These are phyloP conservation scores for Fusarium drepaniforme DNA, from an alignment of 2,329 filamentous ascomycete genomes.

Conservation along the genomic window DNA sequence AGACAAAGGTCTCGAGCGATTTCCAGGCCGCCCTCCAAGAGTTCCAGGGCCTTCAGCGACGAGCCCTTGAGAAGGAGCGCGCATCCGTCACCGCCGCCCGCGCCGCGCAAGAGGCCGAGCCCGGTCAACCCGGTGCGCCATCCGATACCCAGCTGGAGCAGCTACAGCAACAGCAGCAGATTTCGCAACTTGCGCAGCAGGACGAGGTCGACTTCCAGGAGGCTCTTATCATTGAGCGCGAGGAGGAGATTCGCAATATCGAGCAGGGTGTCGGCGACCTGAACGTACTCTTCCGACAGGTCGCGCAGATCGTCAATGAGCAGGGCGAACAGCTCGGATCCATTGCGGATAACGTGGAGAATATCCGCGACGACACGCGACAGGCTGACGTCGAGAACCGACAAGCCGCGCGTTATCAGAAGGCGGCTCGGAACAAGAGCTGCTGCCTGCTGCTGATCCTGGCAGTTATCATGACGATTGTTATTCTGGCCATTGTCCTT, in stretches of 20 bases:
- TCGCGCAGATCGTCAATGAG: slow-evolving; percentile 96
- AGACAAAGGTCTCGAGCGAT: slow-evolving; percentile 93
- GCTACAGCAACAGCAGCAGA: slow-evolving; percentile 74
- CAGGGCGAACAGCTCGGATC: slow-evolving; percentile 91
- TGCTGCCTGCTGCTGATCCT: slow-evolving; percentile 93
- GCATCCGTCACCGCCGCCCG: slow-evolving; percentile 87
- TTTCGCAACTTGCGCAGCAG: slow-evolving; percentile 86
- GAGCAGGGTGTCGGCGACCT: slow-evolving; percentile 96
- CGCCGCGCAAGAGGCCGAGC: slow-evolving; percentile 77
- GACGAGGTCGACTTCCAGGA: slow-evolving; percentile 99
- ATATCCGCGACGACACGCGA: slow-evolving; percentile 82
- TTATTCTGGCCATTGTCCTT: slow-evolving; percentile 87
- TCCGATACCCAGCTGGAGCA: slow-evolving; percentile 61
- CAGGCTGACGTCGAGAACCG: slow-evolving; percentile 89
- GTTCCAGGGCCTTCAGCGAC: slow-evolving; percentile 92
- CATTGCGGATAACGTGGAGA: slow-evolving; percentile 89
- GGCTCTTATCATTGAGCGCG: slow-evolving; percentile 92
- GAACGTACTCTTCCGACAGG: slow-evolving; percentile 96
- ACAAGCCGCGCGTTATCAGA: slow-evolving; percentile 91
- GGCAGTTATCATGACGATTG: slow-evolving; percentile 88
- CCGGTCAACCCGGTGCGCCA: slow-evolving; percentile 48
- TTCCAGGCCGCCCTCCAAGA: slow-evolving; percentile 90
- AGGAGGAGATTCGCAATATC: slow-evolving; percentile 96
- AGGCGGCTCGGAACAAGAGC: slow-evolving; percentile 92
- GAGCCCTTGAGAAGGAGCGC: slow-evolving; percentile 92